Evolutionary conservation across 1,139 yeast genomes (phyloP).

Genomic region (Scheffersomyces illinoinensis): DNA sequence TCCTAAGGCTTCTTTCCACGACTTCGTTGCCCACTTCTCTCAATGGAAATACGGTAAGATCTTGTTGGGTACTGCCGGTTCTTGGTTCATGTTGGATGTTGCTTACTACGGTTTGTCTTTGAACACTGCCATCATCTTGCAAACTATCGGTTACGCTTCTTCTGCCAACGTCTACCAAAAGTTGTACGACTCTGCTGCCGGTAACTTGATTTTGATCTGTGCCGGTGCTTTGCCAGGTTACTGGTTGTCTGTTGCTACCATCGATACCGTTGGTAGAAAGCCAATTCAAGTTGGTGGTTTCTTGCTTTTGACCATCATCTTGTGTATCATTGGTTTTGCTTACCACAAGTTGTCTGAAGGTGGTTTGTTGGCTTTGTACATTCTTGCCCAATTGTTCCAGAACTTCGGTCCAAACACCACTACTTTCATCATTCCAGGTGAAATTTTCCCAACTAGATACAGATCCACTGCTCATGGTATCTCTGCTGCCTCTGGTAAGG

Average conservation of each 20-base stretch:
- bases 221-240: constrained; percentile 94
- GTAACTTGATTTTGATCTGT: constrained; percentile 85
- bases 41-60: constrained; percentile 89
- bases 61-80: constrained; percentile 90
- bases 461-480: constrained; percentile 98
- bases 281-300: constrained; percentile 78
- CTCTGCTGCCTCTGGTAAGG: constrained; percentile 93
- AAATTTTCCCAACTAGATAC: constrained; percentile 93
- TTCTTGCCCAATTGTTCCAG: constrained; percentile 79
- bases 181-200: constrained; percentile 77
- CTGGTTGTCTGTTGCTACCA: constrained; percentile 76
- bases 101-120: constrained; percentile 90
- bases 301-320: constrained; percentile 62
- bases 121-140: constrained; percentile 76
- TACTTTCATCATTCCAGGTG: constrained; percentile 95
- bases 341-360: constrained; percentile 63
- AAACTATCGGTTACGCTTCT: constrained; percentile 72
- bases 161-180: constrained; percentile 60
- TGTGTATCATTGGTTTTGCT: constrained; percentile 78
- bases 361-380: constrained; percentile 73
- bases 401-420: constrained; percentile 96
- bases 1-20: constrained; percentile 59
- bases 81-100: constrained; percentile 95
- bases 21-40: constrained; percentile 70
- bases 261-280: constrained; percentile 81